Conservation (phyloP, 805 yeast species). For the Priceomyces medius region DNA sequence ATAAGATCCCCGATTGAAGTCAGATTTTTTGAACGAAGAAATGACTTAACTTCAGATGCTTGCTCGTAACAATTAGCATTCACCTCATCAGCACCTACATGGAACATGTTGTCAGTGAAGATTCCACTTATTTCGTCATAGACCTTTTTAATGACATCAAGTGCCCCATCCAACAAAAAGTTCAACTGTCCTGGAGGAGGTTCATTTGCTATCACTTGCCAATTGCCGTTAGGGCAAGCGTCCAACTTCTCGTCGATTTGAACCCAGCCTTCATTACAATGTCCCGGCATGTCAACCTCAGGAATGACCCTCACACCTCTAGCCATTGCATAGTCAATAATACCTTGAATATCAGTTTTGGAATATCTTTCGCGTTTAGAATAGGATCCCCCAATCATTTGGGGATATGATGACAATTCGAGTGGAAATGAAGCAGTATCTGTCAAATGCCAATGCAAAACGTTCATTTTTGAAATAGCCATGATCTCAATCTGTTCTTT, state of each 20-base stretch:
- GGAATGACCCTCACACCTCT: conserved; percentile 43
- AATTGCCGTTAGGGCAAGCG: conserved; percentile 25
- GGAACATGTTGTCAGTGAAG: conserved; percentile 37
- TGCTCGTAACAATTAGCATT: conserved; percentile 31
- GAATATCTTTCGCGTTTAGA: conserved; percentile 29
- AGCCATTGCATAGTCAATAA: conserved; percentile 30
- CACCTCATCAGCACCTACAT: conserved; percentile 43
- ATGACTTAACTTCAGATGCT: conserved; percentile 21
- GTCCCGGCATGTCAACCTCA: conserved; percentile 44
- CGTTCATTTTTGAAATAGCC: conserved; percentile 38
- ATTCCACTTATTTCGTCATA: conserved; percentile 30
- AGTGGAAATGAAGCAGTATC: conserved; percentile 45
- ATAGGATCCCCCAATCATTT: conserved; percentile 40
- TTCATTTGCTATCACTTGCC: conserved; percentile 32
- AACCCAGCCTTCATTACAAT: conserved; percentile 40
- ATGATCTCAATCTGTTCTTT: conserved; percentile 36
- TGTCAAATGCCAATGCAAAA: conserved; percentile 40
- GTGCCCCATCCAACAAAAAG: conserved; percentile 28
- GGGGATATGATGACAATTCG: conserved; percentile 28
- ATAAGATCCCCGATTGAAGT: conserved; percentile 28
- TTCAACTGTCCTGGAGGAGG: conserved; percentile 45
- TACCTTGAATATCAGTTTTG: conserved; percentile 21
- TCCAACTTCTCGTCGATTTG: conserved; percentile 26
- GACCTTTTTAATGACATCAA: conserved; percentile 30
- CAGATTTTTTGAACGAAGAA: conserved; percentile 22